Evolutionary conservation across 495 filamentous ascomycete species (phyloP), one percentile per base, ranked within the genome.

Genomic region (Annulohypoxylon stygium): DNA sequence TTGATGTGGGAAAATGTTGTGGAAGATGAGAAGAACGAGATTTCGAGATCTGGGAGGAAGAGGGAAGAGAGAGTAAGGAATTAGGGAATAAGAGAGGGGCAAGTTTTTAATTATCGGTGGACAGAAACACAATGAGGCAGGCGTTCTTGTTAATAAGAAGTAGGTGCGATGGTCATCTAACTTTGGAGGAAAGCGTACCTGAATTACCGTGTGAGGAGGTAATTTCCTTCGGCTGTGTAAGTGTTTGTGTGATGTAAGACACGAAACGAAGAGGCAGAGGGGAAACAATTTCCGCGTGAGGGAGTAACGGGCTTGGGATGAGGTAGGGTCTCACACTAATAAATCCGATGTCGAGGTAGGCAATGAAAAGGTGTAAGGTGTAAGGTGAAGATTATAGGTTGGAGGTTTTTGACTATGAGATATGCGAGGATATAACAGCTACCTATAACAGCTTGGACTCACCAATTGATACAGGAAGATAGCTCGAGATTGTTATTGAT

Each of bases 211-310:
- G 41, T 60, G 10, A 60, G 51, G 16, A 54, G 58, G 71, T 55
- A 74, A 74, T 74, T 64, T 74, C 67, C 16, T 47, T 63, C 57
- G 55, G 66, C 16, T 67, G 71, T 63, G 63, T 53, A 55, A 67
- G 67, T 67, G 50, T 45, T 70, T 74, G 71, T 74, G 71, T 61
- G 7, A 74, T 58, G 71, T 74, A 74, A 60, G 30, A 74, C 71
- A 67, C 67, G 71, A 70, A 70, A 70, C 66, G 45, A 69, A 57
- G 51, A 48, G 47, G 51, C 59, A 67, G 67, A 41, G 45, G 55
- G 16, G 50, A 64, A 33, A 20, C 25, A 47, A 64, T 20, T n/a
- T 59, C 33, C 14, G 11, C 37, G 26, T 25, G 50, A 5, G 60
- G 36, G 66, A 51, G 62, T 58, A 48, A 59, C 50, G 26, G 39